A percentile compares a stretch with the other conserved stretches of the same genome.
These are phyloP conservation scores for Debaryomyces udenii DNA, from an alignment of 1,139 yeast species.

Conservation along the genomic window DNA sequence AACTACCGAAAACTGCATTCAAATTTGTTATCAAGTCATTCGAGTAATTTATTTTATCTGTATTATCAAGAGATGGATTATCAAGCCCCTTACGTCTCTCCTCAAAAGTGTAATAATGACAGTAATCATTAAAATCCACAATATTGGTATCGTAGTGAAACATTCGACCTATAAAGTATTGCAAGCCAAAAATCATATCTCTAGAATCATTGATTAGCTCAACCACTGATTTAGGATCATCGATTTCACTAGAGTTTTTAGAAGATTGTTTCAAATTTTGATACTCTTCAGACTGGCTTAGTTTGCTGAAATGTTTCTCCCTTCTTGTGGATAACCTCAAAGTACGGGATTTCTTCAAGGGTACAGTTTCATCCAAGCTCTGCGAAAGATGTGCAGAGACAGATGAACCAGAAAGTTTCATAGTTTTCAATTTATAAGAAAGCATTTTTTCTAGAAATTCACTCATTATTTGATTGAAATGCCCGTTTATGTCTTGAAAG, in stretches of 20 bases:
- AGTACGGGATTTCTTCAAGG: conserved; percentile 37
- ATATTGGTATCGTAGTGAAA: conserved; percentile 66
- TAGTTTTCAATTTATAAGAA: conserved; percentile 24
- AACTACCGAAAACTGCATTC: conserved; percentile 57
- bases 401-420: conserved; percentile 20
- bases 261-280: conserved; percentile 8
- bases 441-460: conserved; percentile 34
- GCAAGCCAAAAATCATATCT: conserved; percentile 51
- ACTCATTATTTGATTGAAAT: conserved; percentile 28
- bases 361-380: conserved; percentile 17
- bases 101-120: conserved; percentile 44
- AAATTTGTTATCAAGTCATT: conserved; percentile 55
- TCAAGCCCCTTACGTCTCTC: conserved; percentile 34
- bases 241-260: conserved; percentile 30
- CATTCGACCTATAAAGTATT: conserved; percentile 62
- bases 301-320: conserved; percentile 24
- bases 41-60: conserved; percentile 42
- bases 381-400: conserved; percentile 14
- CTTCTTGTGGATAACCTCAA: conserved; percentile 35
- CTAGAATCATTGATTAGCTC: conserved; percentile 39
- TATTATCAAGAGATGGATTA: conserved; percentile 23
- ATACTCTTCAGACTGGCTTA: conserved; percentile 9
- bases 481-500: conserved; percentile 32
- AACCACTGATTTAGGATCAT: conserved; percentile 47
- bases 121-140: conserved; percentile 50